Evolutionary conservation across 306 rosid genomes (phyloP), one percentile per base, ranked within the genome.

Genomic region (Castanea sativa): DNA sequence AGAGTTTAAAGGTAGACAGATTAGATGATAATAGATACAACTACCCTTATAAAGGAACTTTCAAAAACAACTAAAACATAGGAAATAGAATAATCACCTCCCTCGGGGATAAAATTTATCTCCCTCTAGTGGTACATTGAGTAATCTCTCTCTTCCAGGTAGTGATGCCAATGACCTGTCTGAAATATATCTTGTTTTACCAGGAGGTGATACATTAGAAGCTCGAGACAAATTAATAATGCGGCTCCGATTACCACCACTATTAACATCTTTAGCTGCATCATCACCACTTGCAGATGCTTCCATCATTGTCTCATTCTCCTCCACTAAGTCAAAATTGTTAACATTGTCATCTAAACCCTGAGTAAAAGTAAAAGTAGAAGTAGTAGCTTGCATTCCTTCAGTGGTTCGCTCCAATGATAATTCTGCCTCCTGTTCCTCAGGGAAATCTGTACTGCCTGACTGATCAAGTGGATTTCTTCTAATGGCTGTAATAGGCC

Each of bases 151-250:
- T 83, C 90, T 90, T 73, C 85, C 94, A 16, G 64, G 77, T 73
- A 83, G 86, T 74, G 88, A 82, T 27, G 87, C 78, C 55, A 87
- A 73, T 23, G 85, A 61, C 83, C 87, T 87, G 71, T 86, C 89
- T 5, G 88, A 64, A 49, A 87, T 65, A 20, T 93, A 27, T 74
- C 87, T 84, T 33, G 90, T 87, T 85, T 90, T 90, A 82, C 82
- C 51, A 71, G 97, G 95, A 57, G 93, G 87, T 52, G 80, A 75
- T 8, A 83, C 73, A 30, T 79, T 71, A 33, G 94, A 82, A 80
- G 87, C 89, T 59, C 85, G 86, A 29, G 94, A 88, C 78, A 91
- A 81, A 84, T 87, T 88, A 73, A 91, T 90, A 41, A 90, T 92
- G 84, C 96, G 87, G 78, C 94, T 89, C 76, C 87, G 90, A 58